Base-by-base conservation (phyloP, 352 stramenopile species). In the Lagenidium sp. region DNA sequence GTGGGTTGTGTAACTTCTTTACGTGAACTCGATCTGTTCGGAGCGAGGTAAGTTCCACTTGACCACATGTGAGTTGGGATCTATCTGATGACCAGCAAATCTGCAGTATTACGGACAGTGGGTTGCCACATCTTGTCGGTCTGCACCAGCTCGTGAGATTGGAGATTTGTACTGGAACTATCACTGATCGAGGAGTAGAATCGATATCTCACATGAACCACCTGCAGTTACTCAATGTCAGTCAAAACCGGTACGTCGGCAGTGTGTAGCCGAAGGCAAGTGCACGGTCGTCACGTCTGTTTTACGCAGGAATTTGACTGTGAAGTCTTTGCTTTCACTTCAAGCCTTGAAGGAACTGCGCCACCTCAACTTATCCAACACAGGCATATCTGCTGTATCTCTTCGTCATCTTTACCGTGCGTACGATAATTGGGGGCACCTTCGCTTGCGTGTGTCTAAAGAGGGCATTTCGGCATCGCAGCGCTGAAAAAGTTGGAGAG, bases 301-400 rank as follows among this genome's bases (percentile, higher is more conserved):
- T n/a, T n/a, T n/a, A n/a, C n/a, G n/a, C n/a, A n/a, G n/a, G n/a
- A n/a, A n/a, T n/a, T n/a, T n/a, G n/a, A n/a, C n/a, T n/a, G n/a
- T n/a, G n/a, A n/a, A n/a, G n/a, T n/a, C n/a, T n/a, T n/a, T n/a
- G n/a, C n/a, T n/a, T n/a, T n/a, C n/a, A n/a, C n/a, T n/a, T n/a
- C n/a, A n/a, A n/a, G n/a, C n/a, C n/a, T n/a, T n/a, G n/a, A n/a
- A n/a, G n/a, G n/a, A n/a, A n/a, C n/a, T n/a, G n/a, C n/a, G n/a
- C n/a, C 8, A 63, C 26, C 54, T 91, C 44, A 91, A 91, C 53
- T 57, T 91, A 38, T 88, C 75, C 6, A 82, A 85, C 50, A 91
- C 78, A 6, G 63, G 57, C 22, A 76, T 91, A 18, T 80, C 71
- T 0, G 68, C 64, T 10, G 50, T 74, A 16, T 91, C 70, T 6